phyloP scores from a whole-genome alignment of 352 stramenopile species.

The Elongisporangium anandrum region DNA sequence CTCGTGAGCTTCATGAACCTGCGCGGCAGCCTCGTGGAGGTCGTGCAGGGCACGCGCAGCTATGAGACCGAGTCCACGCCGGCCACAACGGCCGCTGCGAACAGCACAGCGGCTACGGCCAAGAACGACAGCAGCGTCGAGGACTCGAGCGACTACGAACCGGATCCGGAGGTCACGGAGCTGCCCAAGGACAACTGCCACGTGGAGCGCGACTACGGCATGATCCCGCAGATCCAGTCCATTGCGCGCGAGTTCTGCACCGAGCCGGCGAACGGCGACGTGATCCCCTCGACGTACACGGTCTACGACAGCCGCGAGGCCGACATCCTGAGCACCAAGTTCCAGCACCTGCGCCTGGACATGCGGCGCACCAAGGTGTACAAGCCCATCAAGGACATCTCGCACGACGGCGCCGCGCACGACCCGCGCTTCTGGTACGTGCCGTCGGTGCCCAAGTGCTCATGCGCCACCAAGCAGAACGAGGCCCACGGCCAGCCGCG shows the following conservation, averaged over 20 bases:
- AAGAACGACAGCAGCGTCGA: not conserved
- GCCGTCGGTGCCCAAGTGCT: not conserved
- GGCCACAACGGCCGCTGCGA: not conserved
- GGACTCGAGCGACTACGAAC: not conserved
- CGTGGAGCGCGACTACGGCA: not conserved
- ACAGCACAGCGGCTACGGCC: not conserved
- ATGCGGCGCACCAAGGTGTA: not conserved
- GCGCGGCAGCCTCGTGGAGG: not conserved
- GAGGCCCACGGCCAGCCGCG: constrained; percentile 1
- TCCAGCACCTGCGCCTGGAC: not conserved
- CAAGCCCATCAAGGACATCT: not conserved
- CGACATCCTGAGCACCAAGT: not conserved
- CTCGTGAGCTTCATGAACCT: not conserved
- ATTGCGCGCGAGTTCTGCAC: not conserved
- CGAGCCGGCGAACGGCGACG: not conserved
- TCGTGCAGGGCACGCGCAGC: not conserved
- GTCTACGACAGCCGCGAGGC: not conserved
- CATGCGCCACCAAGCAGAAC: not conserved
- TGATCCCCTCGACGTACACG: not conserved
- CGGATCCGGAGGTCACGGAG: not conserved
- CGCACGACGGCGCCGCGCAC: not conserved
- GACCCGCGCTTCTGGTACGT: not conserved
- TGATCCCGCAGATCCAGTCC: not conserved
- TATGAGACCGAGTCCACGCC: not conserved
- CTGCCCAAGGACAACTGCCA: not conserved